Percentiles rank a stretch among this genome's conserved stretches.
Evolutionary conservation across 1,139 yeast genomes (phyloP).

Genomic region (Trichomonascaceae sp.): DNA sequence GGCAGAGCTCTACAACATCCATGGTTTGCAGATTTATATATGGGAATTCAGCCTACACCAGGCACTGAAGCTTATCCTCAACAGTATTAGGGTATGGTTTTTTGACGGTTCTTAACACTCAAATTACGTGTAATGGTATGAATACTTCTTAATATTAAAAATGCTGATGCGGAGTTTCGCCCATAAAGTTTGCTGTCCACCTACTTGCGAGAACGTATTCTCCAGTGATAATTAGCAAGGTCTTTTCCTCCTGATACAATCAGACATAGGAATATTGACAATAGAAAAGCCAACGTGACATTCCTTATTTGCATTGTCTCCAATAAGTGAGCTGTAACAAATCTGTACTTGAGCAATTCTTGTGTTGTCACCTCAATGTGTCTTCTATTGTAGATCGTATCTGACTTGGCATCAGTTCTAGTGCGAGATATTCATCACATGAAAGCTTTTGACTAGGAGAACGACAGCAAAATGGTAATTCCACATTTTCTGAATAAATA

Average conservation of each 20-base stretch:
- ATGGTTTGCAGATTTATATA: slow-evolving; percentile 77
- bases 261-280: background rate
- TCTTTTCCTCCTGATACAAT: no score
- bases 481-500: slow-evolving; percentile 11
- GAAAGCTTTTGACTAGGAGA: slow-evolving; percentile 6
- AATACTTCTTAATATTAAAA: background rate
- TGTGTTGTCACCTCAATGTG: no score
- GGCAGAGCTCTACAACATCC: slow-evolving; percentile 91
- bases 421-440: slow-evolving; percentile 9
- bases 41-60: slow-evolving; percentile 5
- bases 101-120: background rate
- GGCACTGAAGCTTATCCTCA: background rate
- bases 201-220: background rate
- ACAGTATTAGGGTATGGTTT: background rate
- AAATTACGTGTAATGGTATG: background rate
- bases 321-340: no score
- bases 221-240: no score
- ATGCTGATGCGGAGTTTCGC: background rate
- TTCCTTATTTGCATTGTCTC: no score
- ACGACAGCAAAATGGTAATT: slow-evolving; percentile 11
- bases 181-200: background rate
- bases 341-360: no score
- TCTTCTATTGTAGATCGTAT: no score
- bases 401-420: background rate
- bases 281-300: background rate